A percentile compares a stretch with the other conserved stretches of the same genome.
phyloP scores from a whole-genome alignment of 2,329 filamentous ascomycete species.

The Diaporthe sp. region DNA sequence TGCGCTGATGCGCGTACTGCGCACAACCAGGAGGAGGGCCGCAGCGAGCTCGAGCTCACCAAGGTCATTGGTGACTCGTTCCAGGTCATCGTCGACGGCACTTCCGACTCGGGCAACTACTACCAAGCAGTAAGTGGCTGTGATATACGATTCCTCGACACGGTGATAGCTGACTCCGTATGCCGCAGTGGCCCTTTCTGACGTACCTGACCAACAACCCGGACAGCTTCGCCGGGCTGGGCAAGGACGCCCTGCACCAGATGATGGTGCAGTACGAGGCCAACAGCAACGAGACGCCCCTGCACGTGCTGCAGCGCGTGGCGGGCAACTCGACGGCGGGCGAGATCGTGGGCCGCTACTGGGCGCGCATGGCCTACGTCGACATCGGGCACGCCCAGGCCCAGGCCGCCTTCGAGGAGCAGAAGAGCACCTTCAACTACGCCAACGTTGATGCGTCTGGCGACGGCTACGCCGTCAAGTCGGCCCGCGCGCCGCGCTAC shows the following conservation, averaged over 20 bases:
- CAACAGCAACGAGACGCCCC: conserved; percentile 18
- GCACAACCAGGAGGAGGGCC: conserved; percentile 16
- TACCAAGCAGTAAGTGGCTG: conserved; percentile 15
- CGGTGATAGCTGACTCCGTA: not conserved
- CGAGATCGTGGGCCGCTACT: conserved; percentile 16
- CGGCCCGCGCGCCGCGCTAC: conserved; percentile 6
- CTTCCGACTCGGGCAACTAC: conserved; percentile 6
- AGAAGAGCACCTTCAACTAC: conserved; percentile 16
- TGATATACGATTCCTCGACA: fast-evolving
- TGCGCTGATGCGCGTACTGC: conserved; percentile 4
- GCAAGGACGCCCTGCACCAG: conserved; percentile 9
- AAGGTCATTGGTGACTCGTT: conserved; percentile 23
- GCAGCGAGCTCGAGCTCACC: conserved; percentile 8
- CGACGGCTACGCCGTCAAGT: conserved; percentile 19
- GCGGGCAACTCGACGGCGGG: conserved; percentile 11
- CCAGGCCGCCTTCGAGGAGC: conserved; percentile 15
- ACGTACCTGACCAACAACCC: conserved; percentile 23
- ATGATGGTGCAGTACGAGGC: conserved; percentile 29
- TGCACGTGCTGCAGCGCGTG: conserved; percentile 21
- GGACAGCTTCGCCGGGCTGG: conserved; percentile 8
- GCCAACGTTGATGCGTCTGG: conserved; percentile 9
- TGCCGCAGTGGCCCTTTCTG: not conserved
- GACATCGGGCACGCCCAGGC: conserved; percentile 19
- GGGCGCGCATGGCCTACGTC: conserved; percentile 22
- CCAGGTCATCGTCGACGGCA: conserved; percentile 19